Conservation (phyloP, 169 alveolate genomes). For the Plasmodium berghei region DNA sequence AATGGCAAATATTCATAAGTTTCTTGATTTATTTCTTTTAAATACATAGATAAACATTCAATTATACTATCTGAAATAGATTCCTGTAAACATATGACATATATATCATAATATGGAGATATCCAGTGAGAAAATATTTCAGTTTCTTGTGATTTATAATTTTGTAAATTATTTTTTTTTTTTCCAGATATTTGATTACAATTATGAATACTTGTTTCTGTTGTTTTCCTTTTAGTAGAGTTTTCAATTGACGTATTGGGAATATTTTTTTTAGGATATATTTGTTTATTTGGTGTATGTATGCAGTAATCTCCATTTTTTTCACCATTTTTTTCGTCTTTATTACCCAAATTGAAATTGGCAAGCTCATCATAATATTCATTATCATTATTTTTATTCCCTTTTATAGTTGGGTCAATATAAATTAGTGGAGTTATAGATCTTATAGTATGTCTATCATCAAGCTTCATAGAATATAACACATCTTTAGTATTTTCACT, state of each 20-base stretch:
- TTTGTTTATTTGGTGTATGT: too few species aligned
- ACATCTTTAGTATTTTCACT: constrained; percentile 8
- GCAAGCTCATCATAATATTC: too few species aligned
- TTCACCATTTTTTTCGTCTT: too few species aligned
- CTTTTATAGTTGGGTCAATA: constrained; percentile 2
- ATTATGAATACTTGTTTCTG: not conserved
- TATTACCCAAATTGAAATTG: too few species aligned
- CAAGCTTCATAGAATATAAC: constrained; percentile 10
- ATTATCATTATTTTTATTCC: too few species aligned
- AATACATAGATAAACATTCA: constrained; percentile 77
- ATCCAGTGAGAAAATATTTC: constrained; percentile 86
- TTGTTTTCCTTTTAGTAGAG: not conserved
- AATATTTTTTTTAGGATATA: too few species aligned
- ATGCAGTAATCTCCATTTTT: too few species aligned
- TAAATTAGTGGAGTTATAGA: constrained; percentile 36
- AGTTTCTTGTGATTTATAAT: constrained; percentile 58
- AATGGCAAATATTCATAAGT: constrained; percentile 79
- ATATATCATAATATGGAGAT: constrained; percentile 85
- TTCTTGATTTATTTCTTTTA: constrained; percentile 80
- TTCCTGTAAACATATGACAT: constrained; percentile 88
- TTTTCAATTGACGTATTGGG: too few species aligned
- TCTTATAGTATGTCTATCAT: constrained; percentile 20
- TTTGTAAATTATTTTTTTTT: constrained; percentile 5
- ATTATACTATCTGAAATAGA: constrained; percentile 84
- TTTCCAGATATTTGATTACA: not conserved